phyloP scores from a whole-genome alignment of 495 filamentous ascomycete genomes.

The Elasticomyces elasticus region DNA sequence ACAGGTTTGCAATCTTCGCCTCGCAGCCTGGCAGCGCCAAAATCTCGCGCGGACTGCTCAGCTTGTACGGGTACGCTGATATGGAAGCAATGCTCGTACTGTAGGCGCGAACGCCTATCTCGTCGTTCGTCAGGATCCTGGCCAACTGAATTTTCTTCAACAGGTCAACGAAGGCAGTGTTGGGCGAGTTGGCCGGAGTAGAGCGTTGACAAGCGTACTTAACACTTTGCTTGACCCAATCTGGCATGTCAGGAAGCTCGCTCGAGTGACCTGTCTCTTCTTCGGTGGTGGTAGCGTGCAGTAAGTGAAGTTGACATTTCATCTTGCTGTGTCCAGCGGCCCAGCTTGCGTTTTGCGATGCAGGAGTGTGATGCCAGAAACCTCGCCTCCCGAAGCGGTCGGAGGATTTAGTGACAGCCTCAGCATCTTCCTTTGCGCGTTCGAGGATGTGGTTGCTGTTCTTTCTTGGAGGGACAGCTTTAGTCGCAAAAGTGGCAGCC shows the following conservation, averaged over 20 bases:
- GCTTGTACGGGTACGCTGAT: constrained; percentile 65
- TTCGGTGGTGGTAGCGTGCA: constrained; percentile 63
- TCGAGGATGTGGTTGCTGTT: constrained; percentile 36
- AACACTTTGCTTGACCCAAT: constrained; percentile 55
- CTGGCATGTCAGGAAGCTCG: constrained; percentile 50
- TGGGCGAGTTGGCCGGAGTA: constrained; percentile 59
- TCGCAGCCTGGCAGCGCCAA: constrained; percentile 69
- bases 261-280: constrained; percentile 43
- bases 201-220: constrained; percentile 75
- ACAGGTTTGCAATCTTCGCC: constrained; percentile 67
- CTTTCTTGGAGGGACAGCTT: background rate
- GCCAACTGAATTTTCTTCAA: constrained; percentile 65
- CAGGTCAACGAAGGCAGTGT: constrained; percentile 63
- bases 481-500: background rate
- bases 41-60: constrained; percentile 51
- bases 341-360: constrained; percentile 5
- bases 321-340: constrained; percentile 9
- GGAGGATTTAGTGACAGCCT: constrained; percentile 6
- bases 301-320: constrained; percentile 38
- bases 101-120: constrained; percentile 79
- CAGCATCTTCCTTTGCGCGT: constrained; percentile 44
- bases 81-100: constrained; percentile 75
- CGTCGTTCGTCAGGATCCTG: constrained; percentile 58
- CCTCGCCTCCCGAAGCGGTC: constrained; percentile 10
- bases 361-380: constrained; percentile 1